Evolutionary conservation across 768 basidiomycete species (phyloP), one percentile per base, ranked within the genome.

Genomic region (Psilocybe azurescens): DNA sequence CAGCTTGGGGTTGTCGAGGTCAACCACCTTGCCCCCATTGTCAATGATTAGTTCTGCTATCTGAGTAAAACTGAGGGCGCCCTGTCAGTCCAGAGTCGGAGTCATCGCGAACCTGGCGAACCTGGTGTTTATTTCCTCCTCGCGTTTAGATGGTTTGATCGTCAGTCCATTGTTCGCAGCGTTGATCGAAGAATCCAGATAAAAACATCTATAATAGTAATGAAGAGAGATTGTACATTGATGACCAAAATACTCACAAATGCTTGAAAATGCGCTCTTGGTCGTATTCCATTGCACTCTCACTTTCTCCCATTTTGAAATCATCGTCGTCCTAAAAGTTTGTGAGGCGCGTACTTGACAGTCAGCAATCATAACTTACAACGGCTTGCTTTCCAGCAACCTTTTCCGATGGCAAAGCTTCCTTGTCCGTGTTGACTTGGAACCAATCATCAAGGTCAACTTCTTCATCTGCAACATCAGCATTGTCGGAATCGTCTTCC

Each of bases 141-240:
- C 84, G 46, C 84, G 68, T 72, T 83, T 85, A 51, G 83, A 71
- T 54, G 56, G 24, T 58, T 84, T 84, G 36, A 89, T 79, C 2
- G 63, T 50, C 81, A 97, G 86, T 9, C 82, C 85, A 64, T 93
- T 83, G 71, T 80, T 77, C 7, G 72, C 74, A 0, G 95, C 94
- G 67, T 94, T 94, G 20, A 80, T 80, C 0, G 89, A 83, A 2
- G 91, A 86, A 73, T 99, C 96, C 39, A 99, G 80, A 75, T 97
- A 98, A 74, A 97, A 96, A 66, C 86, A 88, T 64, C 94, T 95
- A 56, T 16, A 56, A 39, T 39, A 61, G 57, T 44, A 61, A n/a
- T 14, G n/a, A 39, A 47, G 33, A 13, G 38, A 24, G 16, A 44
- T n/a, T 20, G 20, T 29, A 10, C 14, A 16, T 47, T 13, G 20